Base-by-base conservation (phyloP, 768 basidiomycete genomes). In the Phlegmacium glaucopus region DNA sequence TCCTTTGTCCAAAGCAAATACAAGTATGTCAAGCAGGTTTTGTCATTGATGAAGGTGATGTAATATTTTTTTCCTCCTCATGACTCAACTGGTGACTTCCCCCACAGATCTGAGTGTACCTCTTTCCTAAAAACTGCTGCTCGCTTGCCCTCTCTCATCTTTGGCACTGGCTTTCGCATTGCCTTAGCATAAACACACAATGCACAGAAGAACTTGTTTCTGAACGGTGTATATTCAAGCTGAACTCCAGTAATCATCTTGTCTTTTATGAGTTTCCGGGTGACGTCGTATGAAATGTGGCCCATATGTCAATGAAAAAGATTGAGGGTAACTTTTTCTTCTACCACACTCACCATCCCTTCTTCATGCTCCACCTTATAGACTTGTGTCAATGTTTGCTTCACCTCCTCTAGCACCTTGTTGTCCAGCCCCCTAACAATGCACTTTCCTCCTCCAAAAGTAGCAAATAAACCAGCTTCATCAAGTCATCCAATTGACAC, bases 181-280 rank as follows among this genome's bases (percentile, higher is more conserved):
- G 62, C 60, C 54, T 77, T 78, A 1, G 66, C 74, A n/a, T n/a
- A 71, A 2, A 71, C 57, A 40, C 77, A 79, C 0, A 70, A 69
- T 12, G n/a, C n/a, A n/a, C n/a, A n/a, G n/a, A n/a, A n/a, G n/a
- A n/a, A n/a, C n/a, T n/a, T n/a, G n/a, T n/a, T n/a, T n/a, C n/a
- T n/a, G n/a, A n/a, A n/a, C n/a, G n/a, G n/a, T n/a, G n/a, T n/a
- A n/a, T n/a, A n/a, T n/a, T n/a, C n/a, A n/a, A n/a, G n/a, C n/a
- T n/a, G n/a, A n/a, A n/a, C n/a, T n/a, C n/a, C n/a, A n/a, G n/a
- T n/a, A n/a, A n/a, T n/a, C n/a, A n/a, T n/a, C n/a, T n/a, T n/a
- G n/a, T n/a, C n/a, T n/a, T n/a, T n/a, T n/a, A n/a, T n/a, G n/a
- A n/a, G n/a, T n/a, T n/a, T n/a, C n/a, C n/a, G n/a, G n/a, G n/a